Conservation (phyloP, 2,329 filamentous ascomycete genomes). For the Neoscytalidium dimidiatum region DNA sequence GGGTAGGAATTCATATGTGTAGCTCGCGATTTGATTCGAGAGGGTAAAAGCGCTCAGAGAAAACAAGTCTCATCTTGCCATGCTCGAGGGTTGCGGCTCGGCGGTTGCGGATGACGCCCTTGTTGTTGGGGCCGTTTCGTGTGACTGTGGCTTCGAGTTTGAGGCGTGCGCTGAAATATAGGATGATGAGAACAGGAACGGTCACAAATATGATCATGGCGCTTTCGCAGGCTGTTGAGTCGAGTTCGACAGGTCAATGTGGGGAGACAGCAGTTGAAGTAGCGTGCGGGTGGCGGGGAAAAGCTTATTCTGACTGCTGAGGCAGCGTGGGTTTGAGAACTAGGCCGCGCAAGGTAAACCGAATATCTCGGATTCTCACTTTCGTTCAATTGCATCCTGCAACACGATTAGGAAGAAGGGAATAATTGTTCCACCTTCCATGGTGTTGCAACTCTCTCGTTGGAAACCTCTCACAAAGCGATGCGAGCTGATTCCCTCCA, state of each 20-base stretch:
- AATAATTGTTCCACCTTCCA: too few relatives aligned
- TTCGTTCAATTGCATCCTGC: too few relatives aligned
- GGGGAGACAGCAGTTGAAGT: neutral
- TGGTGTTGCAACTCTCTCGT: too few relatives aligned
- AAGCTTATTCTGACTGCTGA: neutral
- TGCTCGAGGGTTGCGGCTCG: neutral
- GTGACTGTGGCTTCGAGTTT: neutral
- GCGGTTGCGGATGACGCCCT: neutral
- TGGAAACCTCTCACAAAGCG: too few relatives aligned
- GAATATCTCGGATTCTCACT: neutral
- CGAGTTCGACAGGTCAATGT: neutral
- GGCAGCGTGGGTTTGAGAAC: neutral
- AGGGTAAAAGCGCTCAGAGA: neutral
- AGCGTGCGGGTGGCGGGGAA: neutral
- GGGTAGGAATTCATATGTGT: neutral
- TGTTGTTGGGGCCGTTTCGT: neutral
- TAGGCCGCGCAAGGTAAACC: too few relatives aligned
- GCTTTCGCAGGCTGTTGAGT: neutral
- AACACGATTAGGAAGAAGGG: too few relatives aligned
- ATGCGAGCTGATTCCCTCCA: too few relatives aligned
- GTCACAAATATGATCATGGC: neutral
- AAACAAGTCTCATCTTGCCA: neutral
- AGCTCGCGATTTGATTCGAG: neutral
- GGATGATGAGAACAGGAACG: neutral
- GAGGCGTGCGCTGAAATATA: neutral